phyloP scores from a whole-genome alignment of 2,329 filamentous ascomycete species.

The Alternaria tenuissima region DNA sequence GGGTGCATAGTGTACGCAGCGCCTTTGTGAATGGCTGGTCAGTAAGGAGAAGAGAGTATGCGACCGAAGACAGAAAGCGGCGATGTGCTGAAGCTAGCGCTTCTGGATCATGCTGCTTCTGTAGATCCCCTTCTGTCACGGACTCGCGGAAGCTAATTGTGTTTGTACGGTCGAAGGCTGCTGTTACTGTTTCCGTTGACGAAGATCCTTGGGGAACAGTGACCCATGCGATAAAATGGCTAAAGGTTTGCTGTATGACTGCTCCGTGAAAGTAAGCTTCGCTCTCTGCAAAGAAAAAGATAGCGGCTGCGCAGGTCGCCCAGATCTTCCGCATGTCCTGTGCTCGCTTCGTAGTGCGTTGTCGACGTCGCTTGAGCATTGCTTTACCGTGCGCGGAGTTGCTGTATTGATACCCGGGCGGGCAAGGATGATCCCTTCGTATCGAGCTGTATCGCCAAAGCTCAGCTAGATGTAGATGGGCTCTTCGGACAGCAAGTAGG shows the following conservation, averaged over 20 bases:
- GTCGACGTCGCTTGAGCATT: slow-evolving; percentile 68
- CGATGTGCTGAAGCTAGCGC: slow-evolving; percentile 81
- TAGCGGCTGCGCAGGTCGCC: slow-evolving; percentile 85
- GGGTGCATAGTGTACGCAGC: slow-evolving; percentile 72
- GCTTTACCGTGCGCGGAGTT: slow-evolving; percentile 67
- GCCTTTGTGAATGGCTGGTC: slow-evolving; percentile 69
- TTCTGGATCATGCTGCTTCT: slow-evolving; percentile 77
- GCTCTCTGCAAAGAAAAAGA: slow-evolving; percentile 89
- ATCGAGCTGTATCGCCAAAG: slow-evolving; percentile 87
- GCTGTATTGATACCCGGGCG: slow-evolving; percentile 70
- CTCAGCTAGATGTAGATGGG: slow-evolving; percentile 82
- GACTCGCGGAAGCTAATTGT: slow-evolving; percentile 13
- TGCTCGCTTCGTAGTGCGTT: slow-evolving; percentile 69
- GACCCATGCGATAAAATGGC: slow-evolving; percentile 80
- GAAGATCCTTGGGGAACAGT: slow-evolving; percentile 40
- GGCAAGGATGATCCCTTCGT: slow-evolving; percentile 77
- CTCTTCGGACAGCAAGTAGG: slow-evolving; percentile 82
- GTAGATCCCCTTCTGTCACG: not conserved
- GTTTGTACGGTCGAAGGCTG: slow-evolving; percentile 14
- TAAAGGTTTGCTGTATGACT: slow-evolving; percentile 82
- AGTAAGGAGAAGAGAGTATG: slow-evolving; percentile 71
- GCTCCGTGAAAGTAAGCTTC: slow-evolving; percentile 90
- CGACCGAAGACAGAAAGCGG: slow-evolving; percentile 74
- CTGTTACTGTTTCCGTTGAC: slow-evolving; percentile 6
- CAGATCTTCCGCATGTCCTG: slow-evolving; percentile 81